These are phyloP conservation scores for Bipolaris zeicola DNA, from an alignment of 2,329 filamentous ascomycete species.

Conservation along the genomic window DNA sequence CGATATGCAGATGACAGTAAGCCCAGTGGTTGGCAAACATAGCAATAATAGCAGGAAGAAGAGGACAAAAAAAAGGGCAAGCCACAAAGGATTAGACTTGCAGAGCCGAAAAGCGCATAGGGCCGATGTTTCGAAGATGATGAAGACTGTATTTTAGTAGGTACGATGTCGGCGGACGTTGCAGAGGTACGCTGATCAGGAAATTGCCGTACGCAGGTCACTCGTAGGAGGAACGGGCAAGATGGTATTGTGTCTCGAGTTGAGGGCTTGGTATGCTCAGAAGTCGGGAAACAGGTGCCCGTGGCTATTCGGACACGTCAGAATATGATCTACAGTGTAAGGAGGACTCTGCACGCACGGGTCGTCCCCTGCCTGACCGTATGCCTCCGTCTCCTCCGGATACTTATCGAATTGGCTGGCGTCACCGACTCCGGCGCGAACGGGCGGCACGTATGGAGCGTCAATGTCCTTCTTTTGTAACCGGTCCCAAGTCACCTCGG, in stretches of 20 bases:
- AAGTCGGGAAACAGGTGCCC: conserved; percentile 45
- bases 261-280: conserved; percentile 21
- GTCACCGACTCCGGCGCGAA: conserved; percentile 91
- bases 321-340: conserved; percentile 32
- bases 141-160: conserved; percentile 1
- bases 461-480: conserved; percentile 96
- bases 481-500: conserved; percentile 96
- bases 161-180: conserved; percentile 10
- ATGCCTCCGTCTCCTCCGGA: conserved; percentile 93
- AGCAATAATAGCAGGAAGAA: conserved; percentile 8
- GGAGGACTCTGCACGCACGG: conserved; percentile 69
- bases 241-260: conserved; percentile 6
- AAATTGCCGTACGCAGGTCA: conserved; percentile 13
- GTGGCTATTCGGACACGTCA: conserved; percentile 43
- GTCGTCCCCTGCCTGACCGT: conserved; percentile 78
- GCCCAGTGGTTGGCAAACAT: background rate
- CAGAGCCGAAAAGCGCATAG: background rate
- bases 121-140: conserved; percentile 3
- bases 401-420: conserved; percentile 98
- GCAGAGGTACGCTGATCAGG: conserved; percentile 12
- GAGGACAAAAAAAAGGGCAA: background rate
- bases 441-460: conserved; percentile 94
- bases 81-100: background rate
- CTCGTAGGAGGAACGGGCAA: conserved; percentile 8
- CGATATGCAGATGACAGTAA: background rate